These are phyloP conservation scores for Botrytis deweyae DNA, from an alignment of 2,329 filamentous ascomycete species.

Conservation along the genomic window DNA sequence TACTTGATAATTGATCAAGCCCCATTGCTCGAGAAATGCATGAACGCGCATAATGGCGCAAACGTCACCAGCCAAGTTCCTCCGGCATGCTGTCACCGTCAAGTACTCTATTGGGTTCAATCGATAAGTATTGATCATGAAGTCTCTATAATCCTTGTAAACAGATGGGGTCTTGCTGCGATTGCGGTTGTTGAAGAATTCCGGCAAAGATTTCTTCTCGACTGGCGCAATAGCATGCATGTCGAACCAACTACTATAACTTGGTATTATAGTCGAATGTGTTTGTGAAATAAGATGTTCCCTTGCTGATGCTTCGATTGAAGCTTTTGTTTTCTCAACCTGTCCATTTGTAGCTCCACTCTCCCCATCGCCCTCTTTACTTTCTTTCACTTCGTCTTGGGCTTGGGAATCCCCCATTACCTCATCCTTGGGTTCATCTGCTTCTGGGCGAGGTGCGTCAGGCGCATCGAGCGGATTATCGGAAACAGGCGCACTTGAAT, in stretches of 20 bases:
- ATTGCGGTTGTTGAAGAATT: conserved; percentile 98
- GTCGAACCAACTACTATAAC: conserved; percentile 98
- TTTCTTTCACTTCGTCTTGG: conserved; percentile 51
- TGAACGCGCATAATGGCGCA: conserved; percentile 99
- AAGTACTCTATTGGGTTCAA: conserved; percentile 95
- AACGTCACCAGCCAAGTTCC: conserved; percentile 94
- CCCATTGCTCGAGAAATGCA: conserved; percentile 97
- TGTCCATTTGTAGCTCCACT: conserved; percentile 52
- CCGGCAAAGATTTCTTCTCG: conserved; percentile 90
- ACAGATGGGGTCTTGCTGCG: conserved; percentile 96
- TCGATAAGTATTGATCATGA: conserved; percentile 99
- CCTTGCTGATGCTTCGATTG: conserved; percentile 80
- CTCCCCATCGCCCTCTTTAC: conserved; percentile 45
- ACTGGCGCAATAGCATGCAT: conserved; percentile 90
- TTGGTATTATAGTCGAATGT: conserved; percentile 92
- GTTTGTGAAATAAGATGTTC: conserved; percentile 92
- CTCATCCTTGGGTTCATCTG: conserved; percentile 66
- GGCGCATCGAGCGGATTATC: conserved; percentile 71
- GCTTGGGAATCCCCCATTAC: conserved; percentile 71
- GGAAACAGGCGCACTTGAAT: conserved; percentile 54
- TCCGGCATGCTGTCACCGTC: conserved; percentile 91
- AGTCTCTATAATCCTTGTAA: conserved; percentile 98
- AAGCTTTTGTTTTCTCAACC: conserved; percentile 71
- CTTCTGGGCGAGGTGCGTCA: conserved; percentile 61
- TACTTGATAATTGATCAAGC: conserved; percentile 98